Evolutionary conservation across 129 eudicot species (phyloP).

Genomic region (Pseudognaphalium luteoalbum): DNA sequence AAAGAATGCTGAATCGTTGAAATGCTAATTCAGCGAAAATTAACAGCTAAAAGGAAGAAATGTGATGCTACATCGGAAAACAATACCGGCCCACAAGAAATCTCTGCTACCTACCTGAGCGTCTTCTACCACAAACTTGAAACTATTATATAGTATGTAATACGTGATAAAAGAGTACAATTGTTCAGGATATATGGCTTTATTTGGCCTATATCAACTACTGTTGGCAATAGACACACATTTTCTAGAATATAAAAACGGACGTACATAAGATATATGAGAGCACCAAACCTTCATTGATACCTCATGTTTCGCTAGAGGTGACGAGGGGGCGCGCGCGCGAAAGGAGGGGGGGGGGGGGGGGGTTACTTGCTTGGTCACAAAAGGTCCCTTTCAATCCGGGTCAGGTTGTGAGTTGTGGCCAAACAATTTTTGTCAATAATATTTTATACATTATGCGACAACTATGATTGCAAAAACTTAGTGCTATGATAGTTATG

Average conservation of each 20-base stretch:
- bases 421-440: background rate
- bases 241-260: background rate
- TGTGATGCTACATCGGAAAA: background rate
- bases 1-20: background rate
- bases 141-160: background rate
- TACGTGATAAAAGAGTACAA: background rate
- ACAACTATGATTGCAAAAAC: background rate
- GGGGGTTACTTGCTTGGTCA: background rate
- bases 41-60: slow-evolving; percentile 14
- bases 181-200: background rate
- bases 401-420: background rate
- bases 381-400: background rate
- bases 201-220: slow-evolving; percentile 8
- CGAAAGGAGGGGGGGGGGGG: background rate
- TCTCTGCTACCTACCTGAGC: background rate
- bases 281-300: slow-evolving; percentile 5
- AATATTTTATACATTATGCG: background rate
- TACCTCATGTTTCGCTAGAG: background rate
- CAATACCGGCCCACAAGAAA: background rate
- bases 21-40: slow-evolving; percentile 4
- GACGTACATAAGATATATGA: background rate
- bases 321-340: background rate
- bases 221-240: slow-evolving; percentile 6
- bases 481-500: no score
- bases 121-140: slow-evolving; percentile 18